Base-by-base conservation (phyloP, 2,329 filamentous ascomycete genomes). In the Venturia oleaginea region DNA sequence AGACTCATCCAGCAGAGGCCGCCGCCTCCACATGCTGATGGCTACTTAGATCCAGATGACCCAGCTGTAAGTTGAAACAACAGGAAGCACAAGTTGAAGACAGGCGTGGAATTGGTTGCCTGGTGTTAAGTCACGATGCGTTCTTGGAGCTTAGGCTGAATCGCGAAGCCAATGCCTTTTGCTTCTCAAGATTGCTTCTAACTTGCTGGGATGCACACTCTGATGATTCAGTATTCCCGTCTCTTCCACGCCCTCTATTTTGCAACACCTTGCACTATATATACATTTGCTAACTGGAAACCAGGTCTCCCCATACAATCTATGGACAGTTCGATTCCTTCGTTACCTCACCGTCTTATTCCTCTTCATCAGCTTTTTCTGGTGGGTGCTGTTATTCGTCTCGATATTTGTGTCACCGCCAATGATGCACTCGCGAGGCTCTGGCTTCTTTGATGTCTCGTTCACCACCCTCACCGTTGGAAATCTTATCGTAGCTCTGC, bases 361-460 rank as follows among this genome's bases (percentile, higher is more conserved):
- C 72, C 80, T 93, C 24, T 75, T 86, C 62, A 73, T 92, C 69
- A 90, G 86, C 64, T 91, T 95, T 71, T 71, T 91, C n/a, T 97
- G 93, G 93, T 97, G 94, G 93, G 83, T 91, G 11, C 75, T 97
- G 63, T 80, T 96, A 40, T 82, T 99, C n/a, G 86, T 97, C 19
- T 91, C 91, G 64, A 86, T 89, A 68, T 99, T 99, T 77, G 87
- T 95, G 69, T 96, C 90, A 63, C 92, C 92, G 10, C 93, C 93
- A 0, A 87, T 88, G 59, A 86, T 97, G 73, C 86, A 94, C 73
- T 89, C 87, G 11, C 86, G 91, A 62, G 94, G 94, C 5, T 94
- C 92, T n/a, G 91, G 90, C 46, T 99, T 96, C 83, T 91, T 91
- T 74, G 85, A 91, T 65, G 95, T 96, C 72, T 84, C 87, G 67